These are phyloP conservation scores for Neoscytalidium dimidiatum DNA, from an alignment of 2,329 filamentous ascomycete species.

Conservation along the genomic window DNA sequence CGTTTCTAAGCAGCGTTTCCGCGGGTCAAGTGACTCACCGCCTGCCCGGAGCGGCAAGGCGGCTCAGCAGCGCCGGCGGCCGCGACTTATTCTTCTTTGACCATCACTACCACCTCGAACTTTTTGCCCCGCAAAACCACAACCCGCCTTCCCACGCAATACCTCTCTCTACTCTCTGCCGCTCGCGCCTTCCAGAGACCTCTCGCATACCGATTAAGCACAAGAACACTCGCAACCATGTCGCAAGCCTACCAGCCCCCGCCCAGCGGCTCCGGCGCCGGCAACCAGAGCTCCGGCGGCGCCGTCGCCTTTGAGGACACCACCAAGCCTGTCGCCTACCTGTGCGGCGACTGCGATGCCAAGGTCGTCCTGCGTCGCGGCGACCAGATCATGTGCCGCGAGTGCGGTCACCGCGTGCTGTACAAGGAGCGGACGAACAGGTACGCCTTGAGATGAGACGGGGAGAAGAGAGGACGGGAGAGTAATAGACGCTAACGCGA, in stretches of 20 bases:
- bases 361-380: slow-evolving; percentile 74
- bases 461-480: neutral
- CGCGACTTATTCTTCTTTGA: neutral
- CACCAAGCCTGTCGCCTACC: slow-evolving; percentile 50
- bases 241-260: slow-evolving; percentile 23
- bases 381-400: slow-evolving; percentile 83
- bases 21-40: neutral
- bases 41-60: neutral
- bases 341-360: slow-evolving; percentile 81
- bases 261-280: slow-evolving; percentile 6
- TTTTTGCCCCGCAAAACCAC: neutral
- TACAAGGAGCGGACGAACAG: slow-evolving; percentile 98
- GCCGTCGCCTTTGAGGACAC: slow-evolving; percentile 56
- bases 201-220: neutral
- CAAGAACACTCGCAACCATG: neutral
- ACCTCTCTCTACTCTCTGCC: neutral
- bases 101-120: neutral
- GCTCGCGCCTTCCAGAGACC: neutral
- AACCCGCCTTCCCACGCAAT: neutral
- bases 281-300: slow-evolving; percentile 25
- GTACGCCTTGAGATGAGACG: slow-evolving; percentile 54
- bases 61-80: neutral
- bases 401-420: slow-evolving; percentile 91
- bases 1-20: slow-evolving; percentile 16
- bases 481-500: neutral